phyloP scores from a whole-genome alignment of 805 yeast species.

The Teunomyces pallodes region DNA sequence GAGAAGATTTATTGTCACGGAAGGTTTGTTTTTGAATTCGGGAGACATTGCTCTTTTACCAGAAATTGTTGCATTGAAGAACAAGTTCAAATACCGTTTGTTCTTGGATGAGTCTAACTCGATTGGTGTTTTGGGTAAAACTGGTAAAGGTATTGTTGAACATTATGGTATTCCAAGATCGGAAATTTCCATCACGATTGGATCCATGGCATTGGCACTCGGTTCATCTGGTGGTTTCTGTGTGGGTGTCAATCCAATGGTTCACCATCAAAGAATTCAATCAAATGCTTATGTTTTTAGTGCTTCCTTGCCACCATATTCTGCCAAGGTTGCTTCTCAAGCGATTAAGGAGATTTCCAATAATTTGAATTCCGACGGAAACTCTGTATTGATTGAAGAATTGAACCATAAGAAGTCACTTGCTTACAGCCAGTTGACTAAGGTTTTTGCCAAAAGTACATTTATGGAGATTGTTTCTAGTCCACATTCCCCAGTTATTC shows the following conservation, averaged over 20 bases:
- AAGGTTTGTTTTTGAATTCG: constrained; percentile 76
- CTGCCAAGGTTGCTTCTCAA: constrained; percentile 64
- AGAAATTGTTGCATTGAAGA: constrained; percentile 67
- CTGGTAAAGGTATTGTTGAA: constrained; percentile 87
- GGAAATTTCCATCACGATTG: constrained; percentile 81
- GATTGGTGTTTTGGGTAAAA: constrained; percentile 77
- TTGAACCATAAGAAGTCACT: constrained; percentile 33
- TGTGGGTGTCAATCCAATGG: constrained; percentile 79
- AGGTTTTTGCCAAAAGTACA: constrained; percentile 31
- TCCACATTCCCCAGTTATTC: constrained; percentile 64
- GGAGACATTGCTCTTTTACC: constrained; percentile 80
- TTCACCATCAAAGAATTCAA: constrained; percentile 87
- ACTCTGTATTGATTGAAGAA: constrained; percentile 26
- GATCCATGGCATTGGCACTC: constrained; percentile 77
- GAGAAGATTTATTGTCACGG: constrained; percentile 87
- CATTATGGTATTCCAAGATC: constrained; percentile 63
- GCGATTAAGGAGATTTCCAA: constrained; percentile 49
- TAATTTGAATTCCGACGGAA: constrained; percentile 26
- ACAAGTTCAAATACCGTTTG: constrained; percentile 79
- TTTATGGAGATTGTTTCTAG: constrained; percentile 55
- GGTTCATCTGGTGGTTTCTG: constrained; percentile 94
- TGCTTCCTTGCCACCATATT: constrained; percentile 91
- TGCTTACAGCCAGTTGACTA: constrained; percentile 41
- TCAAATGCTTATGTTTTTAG: constrained; percentile 89
- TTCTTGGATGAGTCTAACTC: constrained; percentile 87